Evolutionary conservation across 2,329 filamentous ascomycete species (phyloP).

Genomic region (Conoideocrella luteorostrata): DNA sequence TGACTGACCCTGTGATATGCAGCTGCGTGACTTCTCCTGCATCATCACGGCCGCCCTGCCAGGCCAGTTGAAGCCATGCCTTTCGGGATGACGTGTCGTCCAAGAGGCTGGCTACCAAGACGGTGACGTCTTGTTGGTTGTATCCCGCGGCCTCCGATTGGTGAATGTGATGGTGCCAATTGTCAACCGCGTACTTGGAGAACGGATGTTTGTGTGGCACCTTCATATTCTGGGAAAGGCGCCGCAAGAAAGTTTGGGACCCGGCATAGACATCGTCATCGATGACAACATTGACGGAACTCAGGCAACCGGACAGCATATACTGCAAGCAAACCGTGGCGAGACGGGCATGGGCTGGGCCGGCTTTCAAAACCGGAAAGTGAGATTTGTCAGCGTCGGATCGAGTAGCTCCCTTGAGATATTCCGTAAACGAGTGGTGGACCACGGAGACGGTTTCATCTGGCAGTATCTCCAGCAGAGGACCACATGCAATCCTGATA

Average conservation of each 20-base stretch:
- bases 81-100: neutral
- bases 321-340: neutral
- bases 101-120: constrained; percentile 6
- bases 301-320: too few species aligned
- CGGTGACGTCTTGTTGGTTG: constrained; percentile 12
- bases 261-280: too few species aligned
- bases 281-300: too few species aligned
- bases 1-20: constrained; percentile 1
- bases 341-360: neutral
- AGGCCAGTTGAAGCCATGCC: neutral
- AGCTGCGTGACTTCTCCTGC: too few species aligned
- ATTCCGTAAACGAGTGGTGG: constrained; percentile 45
- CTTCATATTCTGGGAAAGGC: too few species aligned
- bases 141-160: constrained; percentile 14
- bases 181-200: constrained; percentile 21
- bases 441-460: constrained; percentile 38
- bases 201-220: constrained; percentile 24
- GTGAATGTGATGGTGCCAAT: constrained; percentile 23
- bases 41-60: constrained; percentile 3
- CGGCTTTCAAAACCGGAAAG: constrained; percentile 7
- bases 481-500: constrained; percentile 32
- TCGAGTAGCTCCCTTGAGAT: constrained; percentile 23
- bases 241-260: too few species aligned
- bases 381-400: neutral
- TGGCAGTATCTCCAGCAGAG: constrained; percentile 36